Evolutionary conservation across 2,329 filamentous ascomycete species (phyloP).

Genomic region (Podosphaera xanthii): DNA sequence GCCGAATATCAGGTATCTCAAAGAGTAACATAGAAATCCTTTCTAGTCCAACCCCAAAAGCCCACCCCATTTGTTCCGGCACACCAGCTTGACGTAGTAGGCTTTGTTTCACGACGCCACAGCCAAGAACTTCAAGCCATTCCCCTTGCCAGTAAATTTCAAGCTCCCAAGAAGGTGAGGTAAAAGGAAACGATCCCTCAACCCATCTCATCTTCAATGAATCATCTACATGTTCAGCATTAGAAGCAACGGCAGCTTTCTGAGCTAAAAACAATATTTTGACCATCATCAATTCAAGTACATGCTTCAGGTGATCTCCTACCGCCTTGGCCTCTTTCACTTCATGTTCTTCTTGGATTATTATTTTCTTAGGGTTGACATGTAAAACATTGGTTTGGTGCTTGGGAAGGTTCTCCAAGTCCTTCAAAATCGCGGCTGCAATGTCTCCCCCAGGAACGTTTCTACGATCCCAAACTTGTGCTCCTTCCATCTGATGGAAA

Average conservation of each 20-base stretch:
- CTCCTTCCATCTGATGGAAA: conserved; percentile 98
- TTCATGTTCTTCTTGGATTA: conserved; percentile 54
- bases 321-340: conserved; percentile 62
- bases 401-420: conserved; percentile 46
- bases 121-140: conserved; percentile 93
- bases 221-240: conserved; percentile 32
- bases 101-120: conserved; percentile 66
- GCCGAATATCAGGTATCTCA: conserved; percentile 81
- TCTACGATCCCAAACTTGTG: conserved; percentile 62
- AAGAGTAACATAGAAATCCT: conserved; percentile 95
- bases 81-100: conserved; percentile 58
- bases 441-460: conserved; percentile 34
- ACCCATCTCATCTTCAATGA: conserved; percentile 80
- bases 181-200: conserved; percentile 95
- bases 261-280: conserved; percentile 68
- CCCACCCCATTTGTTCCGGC: conserved; percentile 65
- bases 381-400: conserved; percentile 65
- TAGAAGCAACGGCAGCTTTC: conserved; percentile 31
- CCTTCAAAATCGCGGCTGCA: conserved; percentile 41
- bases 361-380: conserved; percentile 57
- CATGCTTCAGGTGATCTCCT: conserved; percentile 65
- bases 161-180: conserved; percentile 82
- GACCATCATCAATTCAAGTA: conserved; percentile 71
- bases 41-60: conserved; percentile 84
- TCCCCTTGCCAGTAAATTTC: conserved; percentile 87